Base-by-base conservation (phyloP, 352 stramenopile genomes). In the Globisporangium barbulae region DNA sequence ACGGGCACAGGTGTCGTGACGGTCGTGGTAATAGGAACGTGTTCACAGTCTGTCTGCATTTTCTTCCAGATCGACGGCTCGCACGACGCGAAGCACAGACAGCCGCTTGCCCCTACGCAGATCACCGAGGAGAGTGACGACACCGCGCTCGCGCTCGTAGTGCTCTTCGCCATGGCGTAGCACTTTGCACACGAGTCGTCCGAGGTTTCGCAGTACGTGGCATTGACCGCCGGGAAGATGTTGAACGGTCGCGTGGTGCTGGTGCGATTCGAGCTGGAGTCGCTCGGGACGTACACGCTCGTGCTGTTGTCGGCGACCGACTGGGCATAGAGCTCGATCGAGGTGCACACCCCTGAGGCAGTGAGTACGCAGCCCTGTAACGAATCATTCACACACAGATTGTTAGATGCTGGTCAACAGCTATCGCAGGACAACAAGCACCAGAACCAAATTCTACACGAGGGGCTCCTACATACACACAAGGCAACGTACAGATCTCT, bases 81-180 rank as follows among this genome's bases (percentile, higher is more conserved):
- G 17, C 60, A 65, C 7, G 17, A n/a, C 21, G 59, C 35, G 17
- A 65, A 17, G 22, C 59, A 65, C 21, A 65, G n/a, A 41, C 59
- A 65, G 48, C 50, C 50, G 39, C 7, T 60, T 3, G 39, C 39
- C 6, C 55, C 55, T 9, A 53, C 48, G 37, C 55, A 61, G 42
- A 61, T 1, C 30, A 12, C 25, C 19, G n/a, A 17, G 13, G 39
- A 37, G 7, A n/a, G n/a, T 15, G 35, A 49, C 33, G 39, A 37
- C 53, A 22, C 30, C 37, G 39, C 5, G 25, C 19, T 25, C 1
- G 19, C 10, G 42, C 42, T 49, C 6, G 42, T 28, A 21, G 41
- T 9, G 42, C 19, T 49, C 19, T 21, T 22, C 42, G 41, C 41
- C 12, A 9, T 9, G 2, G 42, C 19, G 19, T 25, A 25, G 42